A percentile compares a stretch with the other conserved stretches of the same genome.
Conservation (phyloP, 805 yeast genomes). For the Yarrowia sp. region DNA sequence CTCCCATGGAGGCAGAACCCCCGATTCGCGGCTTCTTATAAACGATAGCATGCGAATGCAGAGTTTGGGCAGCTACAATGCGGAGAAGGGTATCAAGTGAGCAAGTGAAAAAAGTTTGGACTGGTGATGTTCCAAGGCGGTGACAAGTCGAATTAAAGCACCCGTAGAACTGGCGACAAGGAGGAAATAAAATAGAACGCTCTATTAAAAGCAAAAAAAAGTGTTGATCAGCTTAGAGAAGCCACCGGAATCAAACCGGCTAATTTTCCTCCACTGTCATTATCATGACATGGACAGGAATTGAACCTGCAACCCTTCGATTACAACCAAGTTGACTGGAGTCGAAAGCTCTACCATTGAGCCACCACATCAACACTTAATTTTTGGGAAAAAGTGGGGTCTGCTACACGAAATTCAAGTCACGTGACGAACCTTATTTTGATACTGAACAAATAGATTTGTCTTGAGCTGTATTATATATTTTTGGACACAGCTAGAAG, state of each 20-base stretch:
- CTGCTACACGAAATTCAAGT: background rate
- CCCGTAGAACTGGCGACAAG: no score
- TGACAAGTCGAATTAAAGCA: no score
- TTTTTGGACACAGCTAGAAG: no score
- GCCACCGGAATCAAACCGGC: slow-evolving; percentile 25
- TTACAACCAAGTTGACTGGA: slow-evolving; percentile 53
- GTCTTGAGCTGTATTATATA: no score
- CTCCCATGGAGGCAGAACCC: slow-evolving; percentile 15
- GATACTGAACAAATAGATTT: no score
- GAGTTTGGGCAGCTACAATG: no score
- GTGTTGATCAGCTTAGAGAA: slow-evolving; percentile 26
- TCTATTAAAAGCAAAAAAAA: background rate
- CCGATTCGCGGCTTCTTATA: slow-evolving; percentile 4
- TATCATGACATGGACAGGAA: slow-evolving; percentile 57
- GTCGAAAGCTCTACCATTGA: slow-evolving; percentile 80
- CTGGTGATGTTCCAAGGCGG: no score
- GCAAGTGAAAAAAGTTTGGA: no score
- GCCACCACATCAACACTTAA: slow-evolving; percentile 48
- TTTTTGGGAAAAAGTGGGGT: background rate
- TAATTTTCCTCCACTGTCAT: slow-evolving; percentile 23
- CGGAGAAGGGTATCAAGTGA: no score
- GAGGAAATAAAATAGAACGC: background rate
- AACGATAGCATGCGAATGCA: slow-evolving; percentile 13
- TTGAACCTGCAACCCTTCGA: slow-evolving; percentile 87
- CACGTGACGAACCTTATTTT: no score